Percentiles rank a stretch among this genome's conserved stretches.
Conservation (phyloP, 495 filamentous ascomycete genomes). For the Aspergillus panamensis region DNA sequence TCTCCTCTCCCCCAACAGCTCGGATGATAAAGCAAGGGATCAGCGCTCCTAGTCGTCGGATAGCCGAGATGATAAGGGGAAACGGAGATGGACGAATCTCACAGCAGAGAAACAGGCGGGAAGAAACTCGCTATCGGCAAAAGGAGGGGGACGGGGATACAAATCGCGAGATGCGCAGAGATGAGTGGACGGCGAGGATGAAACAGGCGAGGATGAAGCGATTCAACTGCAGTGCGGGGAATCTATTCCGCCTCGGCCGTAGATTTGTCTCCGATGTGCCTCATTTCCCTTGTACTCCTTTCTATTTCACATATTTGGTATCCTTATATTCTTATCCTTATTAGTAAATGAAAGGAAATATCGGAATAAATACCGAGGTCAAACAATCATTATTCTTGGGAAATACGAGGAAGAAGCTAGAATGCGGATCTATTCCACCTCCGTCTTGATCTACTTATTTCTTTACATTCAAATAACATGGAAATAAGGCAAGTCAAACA, state of each 20-base stretch:
- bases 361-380: too few relatives aligned
- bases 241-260: slow-evolving; percentile 8
- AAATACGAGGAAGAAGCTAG: too few relatives aligned
- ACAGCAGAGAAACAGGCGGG: background rate
- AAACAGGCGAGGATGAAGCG: background rate
- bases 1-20: background rate
- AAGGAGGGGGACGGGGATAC: background rate
- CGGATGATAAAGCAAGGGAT: background rate
- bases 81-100: background rate
- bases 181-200: background rate
- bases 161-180: background rate
- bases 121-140: background rate
- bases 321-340: background rate
- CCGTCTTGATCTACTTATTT: too few relatives aligned
- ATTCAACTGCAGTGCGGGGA: slow-evolving; percentile 4
- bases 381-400: too few relatives aligned
- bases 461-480: too few relatives aligned
- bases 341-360: background rate
- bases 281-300: background rate
- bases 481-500: too few relatives aligned
- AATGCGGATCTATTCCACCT: too few relatives aligned
- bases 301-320: too few relatives aligned
- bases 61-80: slow-evolving; percentile 14
- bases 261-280: slow-evolving; percentile 11
- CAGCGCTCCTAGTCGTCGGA: slow-evolving; percentile 1